A percentile compares a stretch with the other conserved stretches of the same genome.
These are phyloP conservation scores for Solanum neorickii DNA, from an alignment of 257 asterid genomes.

Conservation along the genomic window DNA sequence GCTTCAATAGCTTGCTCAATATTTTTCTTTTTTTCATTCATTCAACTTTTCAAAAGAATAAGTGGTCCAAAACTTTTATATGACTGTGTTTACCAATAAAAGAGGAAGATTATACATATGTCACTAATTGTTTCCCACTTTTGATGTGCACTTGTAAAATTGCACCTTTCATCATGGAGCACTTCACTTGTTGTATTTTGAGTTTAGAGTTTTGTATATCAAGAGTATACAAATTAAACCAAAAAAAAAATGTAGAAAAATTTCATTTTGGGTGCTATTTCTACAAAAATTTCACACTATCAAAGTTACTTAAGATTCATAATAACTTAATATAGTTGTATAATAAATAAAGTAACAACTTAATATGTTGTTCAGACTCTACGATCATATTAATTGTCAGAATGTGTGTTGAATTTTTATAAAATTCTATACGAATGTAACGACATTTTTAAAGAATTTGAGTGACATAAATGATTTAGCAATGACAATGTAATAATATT, in stretches of 20 bases:
- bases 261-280: neutral
- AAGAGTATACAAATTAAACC: neutral
- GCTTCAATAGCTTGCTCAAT: neutral
- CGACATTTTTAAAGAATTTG: neutral
- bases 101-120: neutral
- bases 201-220: neutral
- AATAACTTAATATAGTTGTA: neutral
- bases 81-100: neutral
- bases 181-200: neutral
- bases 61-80: neutral
- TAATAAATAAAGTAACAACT: neutral
- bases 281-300: neutral
- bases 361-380: neutral
- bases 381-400: accelerated
- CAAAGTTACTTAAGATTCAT: neutral
- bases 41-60: neutral
- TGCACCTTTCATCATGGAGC: neutral
- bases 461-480: neutral
- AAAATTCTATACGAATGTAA: neutral
- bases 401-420: neutral
- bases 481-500: neutral
- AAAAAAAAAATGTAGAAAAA: neutral
- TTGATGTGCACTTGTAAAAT: neutral
- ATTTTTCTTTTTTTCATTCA: neutral
- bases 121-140: neutral